Base-by-base conservation (phyloP, 352 stramenopile genomes). In the Plasmopara halstedii region DNA sequence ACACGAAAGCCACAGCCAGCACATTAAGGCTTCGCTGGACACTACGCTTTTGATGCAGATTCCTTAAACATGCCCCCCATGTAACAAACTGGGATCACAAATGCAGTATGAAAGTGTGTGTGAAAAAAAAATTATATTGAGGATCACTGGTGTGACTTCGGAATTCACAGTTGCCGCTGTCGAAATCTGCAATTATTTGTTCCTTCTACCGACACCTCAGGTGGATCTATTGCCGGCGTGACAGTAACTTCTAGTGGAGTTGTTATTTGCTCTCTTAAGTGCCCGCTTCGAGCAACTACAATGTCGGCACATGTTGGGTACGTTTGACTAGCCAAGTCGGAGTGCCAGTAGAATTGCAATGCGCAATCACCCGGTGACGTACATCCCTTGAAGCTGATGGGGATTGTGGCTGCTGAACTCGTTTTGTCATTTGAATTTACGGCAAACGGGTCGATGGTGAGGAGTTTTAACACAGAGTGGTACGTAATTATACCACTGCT, bases 331-430 rank as follows among this genome's bases (percentile, higher is more conserved):
- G 71, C 71, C 29, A 77, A 42, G 23, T 76, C 69, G 33, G 69
- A 81, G 55, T 84, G 58, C 69, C 69, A 84, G 43, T 72, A 80
- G 43, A 84, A 76, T 43, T 82, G 72, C 36, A 84, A 47, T 6
- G 62, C 72, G 17, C 72, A 84, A 35, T 70, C 53, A 1, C 72
- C 69, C 0, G 58, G 37, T 17, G 59, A 61, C 7, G 50, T 56
- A 19, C 73, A 85, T 9, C 67, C 69, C 2, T 50, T 65, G n/a
- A 85, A 46, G 4, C 38, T 72, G 3, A 62, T 35, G 2, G 73
- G 69, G 18, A 85, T 72, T 36, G 50, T 77, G 2, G 46, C 61
- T 11, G 36, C 67, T 17, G 44, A 50, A 35, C 44, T 56, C 1
- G 33, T 52, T 15, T 40, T 42, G 14, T 32, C 50, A 26, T 29